phyloP scores from a whole-genome alignment of 345 rosid species.

The Rhizophora mangle region DNA sequence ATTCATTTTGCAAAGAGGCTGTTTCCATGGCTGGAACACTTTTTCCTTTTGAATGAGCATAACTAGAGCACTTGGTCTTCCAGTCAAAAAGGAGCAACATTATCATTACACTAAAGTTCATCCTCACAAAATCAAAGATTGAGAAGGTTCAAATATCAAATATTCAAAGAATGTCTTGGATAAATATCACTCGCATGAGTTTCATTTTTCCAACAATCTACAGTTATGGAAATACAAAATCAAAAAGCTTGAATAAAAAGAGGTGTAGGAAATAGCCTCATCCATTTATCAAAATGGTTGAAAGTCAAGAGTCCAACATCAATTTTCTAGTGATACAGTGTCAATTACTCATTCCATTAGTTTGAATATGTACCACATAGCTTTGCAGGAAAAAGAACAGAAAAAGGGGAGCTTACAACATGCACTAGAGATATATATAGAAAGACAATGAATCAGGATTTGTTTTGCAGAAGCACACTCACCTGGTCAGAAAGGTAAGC shows the following conservation, averaged over 20 bases:
- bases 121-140: no score
- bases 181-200: neutral
- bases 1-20: no score
- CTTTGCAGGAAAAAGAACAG: neutral
- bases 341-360: neutral
- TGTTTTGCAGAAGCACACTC: neutral
- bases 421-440: neutral
- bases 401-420: neutral
- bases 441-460: neutral
- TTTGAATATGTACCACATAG: neutral
- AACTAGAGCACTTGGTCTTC: no score
- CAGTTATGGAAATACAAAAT: neutral
- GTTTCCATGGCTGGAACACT: no score
- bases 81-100: no score
- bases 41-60: no score
- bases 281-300: no score
- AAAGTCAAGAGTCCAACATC: neutral
- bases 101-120: no score
- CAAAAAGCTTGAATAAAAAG: neutral
- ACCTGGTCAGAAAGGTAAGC: constrained; percentile 88
- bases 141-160: no score
- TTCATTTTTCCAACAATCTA: neutral
- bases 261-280: neutral
- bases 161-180: no score
- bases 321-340: neutral